A percentile compares a stretch with the other conserved stretches of the same genome.
These are phyloP conservation scores for Cyclocybe cylindracea DNA, from an alignment of 768 basidiomycete genomes.

Conservation along the genomic window DNA sequence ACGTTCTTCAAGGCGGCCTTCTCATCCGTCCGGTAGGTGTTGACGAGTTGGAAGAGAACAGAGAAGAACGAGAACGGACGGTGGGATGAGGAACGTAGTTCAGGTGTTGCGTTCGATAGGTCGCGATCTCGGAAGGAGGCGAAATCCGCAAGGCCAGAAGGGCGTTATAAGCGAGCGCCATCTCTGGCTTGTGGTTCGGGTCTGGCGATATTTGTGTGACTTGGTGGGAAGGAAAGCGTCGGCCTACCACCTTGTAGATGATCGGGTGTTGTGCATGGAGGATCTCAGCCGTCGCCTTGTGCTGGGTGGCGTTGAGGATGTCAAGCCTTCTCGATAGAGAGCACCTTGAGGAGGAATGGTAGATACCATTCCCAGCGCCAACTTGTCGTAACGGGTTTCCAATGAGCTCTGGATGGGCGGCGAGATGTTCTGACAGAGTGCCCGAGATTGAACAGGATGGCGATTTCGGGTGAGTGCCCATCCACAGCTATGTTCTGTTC, in stretches of 20 bases:
- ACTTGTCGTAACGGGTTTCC: conserved; percentile 57
- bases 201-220: conserved; percentile 44
- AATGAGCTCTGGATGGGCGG: conserved; percentile 67
- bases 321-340: conserved; percentile 88
- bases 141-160: conserved; percentile 93
- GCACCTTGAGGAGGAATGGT: conserved; percentile 91
- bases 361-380: conserved; percentile 62
- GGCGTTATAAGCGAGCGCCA: conserved; percentile 96
- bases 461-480: conserved; percentile 90
- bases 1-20: conserved; percentile 71
- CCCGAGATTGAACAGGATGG: conserved; percentile 44
- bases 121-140: conserved; percentile 76
- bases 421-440: conserved; percentile 61
- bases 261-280: conserved; percentile 71
- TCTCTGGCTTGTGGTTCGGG: conserved; percentile 97
- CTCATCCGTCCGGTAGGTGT: conserved; percentile 44
- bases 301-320: conserved; percentile 91
- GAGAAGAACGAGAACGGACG: conserved; percentile 53
- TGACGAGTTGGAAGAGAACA: conserved; percentile 40
- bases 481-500: conserved; percentile 75
- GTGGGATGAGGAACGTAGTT: conserved; percentile 75
- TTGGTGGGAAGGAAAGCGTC: not conserved
- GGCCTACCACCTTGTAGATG: conserved; percentile 78
- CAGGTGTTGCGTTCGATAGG: conserved; percentile 63
- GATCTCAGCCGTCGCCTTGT: conserved; percentile 76